These are phyloP conservation scores for Gracilaria caudata DNA, from an alignment of 23 red algal genomes.

Conservation along the genomic window DNA sequence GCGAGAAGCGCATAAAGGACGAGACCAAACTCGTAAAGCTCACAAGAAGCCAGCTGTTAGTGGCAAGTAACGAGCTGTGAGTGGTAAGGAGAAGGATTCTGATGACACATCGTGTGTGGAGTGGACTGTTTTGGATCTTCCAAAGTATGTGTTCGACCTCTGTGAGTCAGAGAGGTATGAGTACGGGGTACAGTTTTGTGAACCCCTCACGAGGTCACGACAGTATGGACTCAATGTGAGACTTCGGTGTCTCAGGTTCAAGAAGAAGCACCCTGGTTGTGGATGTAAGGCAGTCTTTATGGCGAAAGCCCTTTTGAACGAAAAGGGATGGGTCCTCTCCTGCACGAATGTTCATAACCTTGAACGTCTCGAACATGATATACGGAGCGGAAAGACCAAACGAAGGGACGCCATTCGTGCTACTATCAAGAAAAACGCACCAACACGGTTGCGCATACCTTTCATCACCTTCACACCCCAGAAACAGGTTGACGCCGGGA, in stretches of 20 bases:
- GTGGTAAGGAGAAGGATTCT: neutral
- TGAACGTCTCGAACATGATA: neutral
- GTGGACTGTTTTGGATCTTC: neutral
- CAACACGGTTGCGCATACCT: neutral
- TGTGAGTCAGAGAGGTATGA: neutral
- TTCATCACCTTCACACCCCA: neutral
- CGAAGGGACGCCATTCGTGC: neutral
- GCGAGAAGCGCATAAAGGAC: no score
- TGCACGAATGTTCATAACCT: neutral
- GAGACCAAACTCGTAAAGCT: no score
- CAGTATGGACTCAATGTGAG: neutral
- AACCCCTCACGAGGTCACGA: neutral
- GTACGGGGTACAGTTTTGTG: neutral
- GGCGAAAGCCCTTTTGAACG: neutral
- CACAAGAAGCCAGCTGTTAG: neutral
- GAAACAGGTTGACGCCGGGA: neutral
- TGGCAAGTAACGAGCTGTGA: neutral
- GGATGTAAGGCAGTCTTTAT: neutral
- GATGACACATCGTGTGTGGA: neutral
- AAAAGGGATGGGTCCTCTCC: neutral
- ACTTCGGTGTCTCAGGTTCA: neutral
- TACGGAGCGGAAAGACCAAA: neutral
- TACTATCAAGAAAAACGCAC: neutral
- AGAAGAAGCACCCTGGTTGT: neutral
- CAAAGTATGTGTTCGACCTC: neutral